Evolutionary conservation across 2,329 filamentous ascomycete species (phyloP).

Genomic region (Claviceps digitariae): DNA sequence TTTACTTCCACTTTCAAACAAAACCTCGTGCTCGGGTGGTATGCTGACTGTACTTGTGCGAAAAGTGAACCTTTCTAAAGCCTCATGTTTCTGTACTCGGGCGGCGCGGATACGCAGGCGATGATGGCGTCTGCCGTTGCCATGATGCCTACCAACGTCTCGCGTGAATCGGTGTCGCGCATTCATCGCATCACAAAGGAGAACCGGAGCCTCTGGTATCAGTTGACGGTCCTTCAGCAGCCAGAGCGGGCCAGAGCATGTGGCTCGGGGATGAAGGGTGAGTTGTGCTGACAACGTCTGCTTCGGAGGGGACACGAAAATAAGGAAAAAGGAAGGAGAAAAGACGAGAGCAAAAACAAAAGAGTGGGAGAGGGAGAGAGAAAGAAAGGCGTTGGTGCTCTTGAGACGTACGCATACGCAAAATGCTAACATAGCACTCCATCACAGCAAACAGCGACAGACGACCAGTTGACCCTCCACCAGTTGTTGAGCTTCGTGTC

Average conservation of each 20-base stretch:
- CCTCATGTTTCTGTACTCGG: neutral
- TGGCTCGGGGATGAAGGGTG: slow-evolving; percentile 90
- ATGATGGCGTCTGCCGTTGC: slow-evolving; percentile 20
- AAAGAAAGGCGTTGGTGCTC: neutral
- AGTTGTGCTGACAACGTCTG: slow-evolving; percentile 17
- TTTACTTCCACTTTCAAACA: neutral
- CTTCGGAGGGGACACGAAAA: neutral
- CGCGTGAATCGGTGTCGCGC: slow-evolving; percentile 31
- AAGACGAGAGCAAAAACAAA: no score
- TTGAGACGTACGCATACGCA: neutral
- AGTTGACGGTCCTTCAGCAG: slow-evolving; percentile 78
- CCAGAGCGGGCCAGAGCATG: slow-evolving; percentile 90
- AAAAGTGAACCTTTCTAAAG: neutral
- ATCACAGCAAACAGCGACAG: slow-evolving; percentile 45
- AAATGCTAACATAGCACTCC: slow-evolving; percentile 9
- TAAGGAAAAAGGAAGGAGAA: neutral
- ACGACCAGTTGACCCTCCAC: slow-evolving; percentile 84
- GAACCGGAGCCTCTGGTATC: slow-evolving; percentile 67
- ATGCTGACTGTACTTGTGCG: neutral
- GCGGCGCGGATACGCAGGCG: slow-evolving; percentile 8
- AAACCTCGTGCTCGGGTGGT: neutral
- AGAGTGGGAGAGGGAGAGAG: no score
- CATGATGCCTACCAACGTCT: slow-evolving; percentile 14
- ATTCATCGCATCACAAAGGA: slow-evolving; percentile 46
- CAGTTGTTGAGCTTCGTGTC: slow-evolving; percentile 82